Base-by-base conservation (phyloP, 106 monocot species). In the Hemerocallis citrina region DNA sequence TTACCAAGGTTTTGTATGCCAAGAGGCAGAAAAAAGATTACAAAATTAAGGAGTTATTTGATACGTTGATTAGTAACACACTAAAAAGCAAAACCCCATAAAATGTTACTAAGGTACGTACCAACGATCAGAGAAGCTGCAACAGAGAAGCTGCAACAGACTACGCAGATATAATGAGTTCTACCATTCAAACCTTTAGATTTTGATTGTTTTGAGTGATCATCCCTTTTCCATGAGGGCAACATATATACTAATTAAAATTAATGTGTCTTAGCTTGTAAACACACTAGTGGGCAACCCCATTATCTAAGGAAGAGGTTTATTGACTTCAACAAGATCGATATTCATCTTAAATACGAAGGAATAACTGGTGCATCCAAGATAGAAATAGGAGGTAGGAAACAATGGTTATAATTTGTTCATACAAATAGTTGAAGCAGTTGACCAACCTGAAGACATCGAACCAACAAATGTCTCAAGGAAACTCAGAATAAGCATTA, bases 381-480 rank as follows among this genome's bases (percentile, higher is more conserved):
- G 48, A 22, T 23, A 48, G 44, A 48, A 48, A 48, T 48, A 48
- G 16, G 11, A 42, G 10, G 42, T 42, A 42, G 23, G 22, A 22
- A 48, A 11, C 19, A 48, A 6, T 22, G 6, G 5, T 9, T 48
- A 48, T 0, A 9, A 22, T 22, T 11, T 52, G 29, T 24, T 34
- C 21, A 27, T 38, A 8, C 2, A 23, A 58, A 58, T 19, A 22
- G 37, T 58, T 58, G n/a, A 58, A 58, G 7, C 19, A 58, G 37
- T 21, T 37, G 8, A 44, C 74, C 64, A 33, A 98, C 96, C 96
- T 91, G 96, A 68, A 36, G 84, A 87, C 81, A 91, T 15, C 30
- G 96, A 98, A 28, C 96, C 96, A 73, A 98, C 73, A 82, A 98
- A 98, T 52, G 87, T 91, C 79, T 98, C 96, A 41, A 98, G 81